phyloP scores from a whole-genome alignment of 2,329 filamentous ascomycete genomes.

The Rhinocladiella similis region DNA sequence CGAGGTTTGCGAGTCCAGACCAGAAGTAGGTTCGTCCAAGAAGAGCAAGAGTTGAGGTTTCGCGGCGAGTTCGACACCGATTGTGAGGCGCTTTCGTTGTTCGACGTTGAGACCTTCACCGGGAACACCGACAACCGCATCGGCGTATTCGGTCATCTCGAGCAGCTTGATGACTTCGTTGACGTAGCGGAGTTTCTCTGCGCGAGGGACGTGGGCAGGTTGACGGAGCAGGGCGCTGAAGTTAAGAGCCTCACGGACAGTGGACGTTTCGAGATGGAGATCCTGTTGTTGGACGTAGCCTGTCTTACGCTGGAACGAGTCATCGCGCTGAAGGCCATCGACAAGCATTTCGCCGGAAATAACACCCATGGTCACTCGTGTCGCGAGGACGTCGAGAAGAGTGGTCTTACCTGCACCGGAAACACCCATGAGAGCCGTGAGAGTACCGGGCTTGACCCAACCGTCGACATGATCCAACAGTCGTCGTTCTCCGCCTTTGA shows the following conservation, averaged over 20 bases:
- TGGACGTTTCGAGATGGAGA: conserved; percentile 79
- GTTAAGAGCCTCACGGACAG: conserved; percentile 81
- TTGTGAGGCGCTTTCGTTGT: conserved; percentile 76
- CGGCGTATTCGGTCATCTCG: conserved; percentile 86
- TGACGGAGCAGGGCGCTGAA: conserved; percentile 87
- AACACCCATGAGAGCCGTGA: conserved; percentile 87
- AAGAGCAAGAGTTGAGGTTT: conserved; percentile 89
- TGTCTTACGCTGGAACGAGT: conserved; percentile 86
- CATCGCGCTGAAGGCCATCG: conserved; percentile 70
- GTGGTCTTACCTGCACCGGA: conserved; percentile 95
- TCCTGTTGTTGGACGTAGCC: conserved; percentile 94
- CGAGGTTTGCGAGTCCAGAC: conserved; percentile 88
- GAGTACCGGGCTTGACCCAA: conserved; percentile 88
- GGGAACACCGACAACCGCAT: conserved; percentile 85
- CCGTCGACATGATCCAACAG: conserved; percentile 86
- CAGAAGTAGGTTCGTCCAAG: conserved; percentile 92
- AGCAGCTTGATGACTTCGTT: conserved; percentile 87
- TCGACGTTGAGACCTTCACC: conserved; percentile 69
- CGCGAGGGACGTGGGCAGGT: conserved; percentile 67
- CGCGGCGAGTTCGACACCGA: conserved; percentile 92
- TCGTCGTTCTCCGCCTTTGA: conserved; percentile 72
- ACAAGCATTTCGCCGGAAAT: conserved; percentile 86
- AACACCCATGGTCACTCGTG: conserved; percentile 83
- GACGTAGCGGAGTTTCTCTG: conserved; percentile 84
- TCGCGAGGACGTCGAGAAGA: conserved; percentile 80